Base-by-base conservation (phyloP, 2,329 filamentous ascomycete genomes). In the Aaosphaeria arxii region DNA sequence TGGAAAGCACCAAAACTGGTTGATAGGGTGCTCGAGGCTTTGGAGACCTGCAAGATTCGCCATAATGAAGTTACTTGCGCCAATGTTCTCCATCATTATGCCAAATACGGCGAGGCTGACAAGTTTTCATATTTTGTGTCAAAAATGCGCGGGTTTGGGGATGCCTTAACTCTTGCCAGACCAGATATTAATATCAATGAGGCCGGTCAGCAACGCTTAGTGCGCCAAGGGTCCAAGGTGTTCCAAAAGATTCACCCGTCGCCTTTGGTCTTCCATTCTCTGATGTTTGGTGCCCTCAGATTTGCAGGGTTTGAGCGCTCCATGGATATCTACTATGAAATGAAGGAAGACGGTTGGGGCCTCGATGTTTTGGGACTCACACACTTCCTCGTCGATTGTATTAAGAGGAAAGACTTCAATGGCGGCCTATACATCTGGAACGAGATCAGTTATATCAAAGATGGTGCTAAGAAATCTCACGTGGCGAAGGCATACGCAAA, bases 261-360 rank as follows among this genome's bases (percentile, higher is more conserved):
- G 1, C 74, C 75, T 4, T 64, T 70, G 50, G 74, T 77, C 0
- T 73, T 76, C 50, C 59, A 61, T 9, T 61, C 69, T 2, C 51
- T 78, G 11, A 69, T 77, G 33, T 55, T 56, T 42, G 75, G 75
- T 11, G 65, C 73, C 2, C 55, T 76, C 35, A 65, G 70, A 43
- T 77, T 77, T 50, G 64, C 67, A 29, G 74, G 74, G 11, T 73
- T 77, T 42, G 70, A 75, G 3, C 63, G 69, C 7, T 70, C 74
- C 7, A 53, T 76, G 6, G 59, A 69, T 2, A 63, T 75, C 11
- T 75, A 71, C 52, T 63, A 64, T 43, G 63, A 69, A 32, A 72
- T 77, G 68, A 68, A 70, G 11, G 50, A 59, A 5, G 70, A 76
- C 42, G 74, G 74, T 38, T 78, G 74, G 74, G 73, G 74, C 7